These are phyloP conservation scores for Aspergillus sergii DNA, from an alignment of 2,329 filamentous ascomycete genomes.

Conservation along the genomic window DNA sequence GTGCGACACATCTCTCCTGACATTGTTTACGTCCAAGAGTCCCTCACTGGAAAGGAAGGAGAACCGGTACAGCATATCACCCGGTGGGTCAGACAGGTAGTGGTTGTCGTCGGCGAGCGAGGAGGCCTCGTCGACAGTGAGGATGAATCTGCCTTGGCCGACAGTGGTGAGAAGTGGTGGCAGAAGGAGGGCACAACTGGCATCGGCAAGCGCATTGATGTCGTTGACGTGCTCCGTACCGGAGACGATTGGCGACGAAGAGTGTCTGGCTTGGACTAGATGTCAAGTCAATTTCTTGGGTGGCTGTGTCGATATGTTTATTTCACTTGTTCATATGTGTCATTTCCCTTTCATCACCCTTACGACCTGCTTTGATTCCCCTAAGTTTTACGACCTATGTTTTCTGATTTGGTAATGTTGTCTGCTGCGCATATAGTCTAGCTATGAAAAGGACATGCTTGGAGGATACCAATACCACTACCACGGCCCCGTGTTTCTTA, in stretches of 20 bases:
- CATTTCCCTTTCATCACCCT: constrained; percentile 2
- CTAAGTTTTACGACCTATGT: constrained; percentile 8
- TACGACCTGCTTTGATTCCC: constrained; percentile 31
- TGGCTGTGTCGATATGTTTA: constrained; percentile 28
- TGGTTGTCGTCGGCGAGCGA: constrained; percentile 62
- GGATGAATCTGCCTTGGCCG: constrained; percentile 48
- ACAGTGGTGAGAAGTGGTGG: constrained; percentile 53
- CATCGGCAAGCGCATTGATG: constrained; percentile 80
- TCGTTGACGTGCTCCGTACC: constrained; percentile 80
- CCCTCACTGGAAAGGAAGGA: constrained; percentile 75
- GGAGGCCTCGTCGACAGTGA: constrained; percentile 84
- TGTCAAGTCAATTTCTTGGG: constrained; percentile 2
- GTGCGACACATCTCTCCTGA: constrained; percentile 84
- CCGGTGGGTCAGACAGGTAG: constrained; percentile 62
- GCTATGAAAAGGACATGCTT: not conserved
- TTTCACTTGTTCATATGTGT: constrained; percentile 3
- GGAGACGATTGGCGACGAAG: constrained; percentile 86
- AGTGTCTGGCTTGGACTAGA: constrained; percentile 65
- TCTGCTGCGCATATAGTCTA: constrained; percentile 3
- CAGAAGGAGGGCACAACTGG: constrained; percentile 79
- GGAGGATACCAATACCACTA: not conserved
- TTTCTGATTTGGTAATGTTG: not conserved
- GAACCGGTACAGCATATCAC: constrained; percentile 69
- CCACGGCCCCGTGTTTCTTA: not conserved
- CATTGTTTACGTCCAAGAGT: constrained; percentile 84